These are phyloP conservation scores for Brachypodium distachyon DNA, from an alignment of 202 grass and related monocot species.

Conservation along the genomic window DNA sequence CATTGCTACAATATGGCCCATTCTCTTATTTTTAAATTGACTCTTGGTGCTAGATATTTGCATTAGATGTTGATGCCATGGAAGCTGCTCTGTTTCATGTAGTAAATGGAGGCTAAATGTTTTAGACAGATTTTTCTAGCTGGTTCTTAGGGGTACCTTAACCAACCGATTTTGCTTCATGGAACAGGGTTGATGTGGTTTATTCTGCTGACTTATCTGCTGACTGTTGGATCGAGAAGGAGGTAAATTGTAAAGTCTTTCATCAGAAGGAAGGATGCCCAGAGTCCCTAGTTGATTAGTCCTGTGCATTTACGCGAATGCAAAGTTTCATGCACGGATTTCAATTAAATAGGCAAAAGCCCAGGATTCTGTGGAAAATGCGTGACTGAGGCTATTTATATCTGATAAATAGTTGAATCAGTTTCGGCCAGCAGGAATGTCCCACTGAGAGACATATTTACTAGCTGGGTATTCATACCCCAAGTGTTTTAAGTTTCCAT, in stretches of 20 bases:
- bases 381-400: background rate
- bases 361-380: background rate
- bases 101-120: background rate
- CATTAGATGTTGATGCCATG: background rate
- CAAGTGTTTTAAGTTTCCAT: background rate
- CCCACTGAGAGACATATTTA: background rate
- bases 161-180: conserved; percentile 16
- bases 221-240: conserved; percentile 89
- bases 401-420: background rate
- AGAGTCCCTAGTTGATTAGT: background rate
- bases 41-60: background rate
- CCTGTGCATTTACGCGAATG: background rate
- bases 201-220: conserved; percentile 63
- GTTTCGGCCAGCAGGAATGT: background rate
- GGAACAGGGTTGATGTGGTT: conserved; percentile 81
- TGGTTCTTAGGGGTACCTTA: background rate
- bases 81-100: background rate
- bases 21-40: background rate
- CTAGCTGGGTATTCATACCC: background rate
- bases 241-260: conserved; percentile 46
- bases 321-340: background rate
- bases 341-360: background rate
- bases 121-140: background rate
- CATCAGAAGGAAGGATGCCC: background rate
- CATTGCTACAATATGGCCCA: background rate